Base-by-base conservation (phyloP, 495 filamentous ascomycete genomes). In the Neurospora sp. region DNA sequence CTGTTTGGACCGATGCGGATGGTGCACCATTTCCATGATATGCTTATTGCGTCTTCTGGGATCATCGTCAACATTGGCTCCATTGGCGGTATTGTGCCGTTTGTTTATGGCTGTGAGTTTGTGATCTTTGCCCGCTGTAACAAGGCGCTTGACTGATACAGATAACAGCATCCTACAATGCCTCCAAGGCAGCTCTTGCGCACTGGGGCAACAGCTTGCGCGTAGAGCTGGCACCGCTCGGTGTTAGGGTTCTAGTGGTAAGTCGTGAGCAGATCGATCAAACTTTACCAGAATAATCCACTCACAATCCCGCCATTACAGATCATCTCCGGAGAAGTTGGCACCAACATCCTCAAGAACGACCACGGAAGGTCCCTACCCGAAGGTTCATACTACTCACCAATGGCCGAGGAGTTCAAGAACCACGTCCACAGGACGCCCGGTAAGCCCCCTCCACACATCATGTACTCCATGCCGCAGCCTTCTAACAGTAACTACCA, bases 241-340 rank as follows among this genome's bases (percentile, higher is more conserved):
- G 53, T 3, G 53, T 65, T 7, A 65, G 53, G 1, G 53, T 35
- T 65, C 27, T 65, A 9, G 53, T 65, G 2, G 53, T 65, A 65
- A 35, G 53, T 18, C 7, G 0, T 35, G 0, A 65, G 1, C 22
- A 6, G 0, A 14, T 0, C 27, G 6, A 0, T 18, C 2, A 14
- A 59, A 35, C 3, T 0, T 18, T 35, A 4, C 3, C 14, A 35
- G 27, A 0, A 10, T 37, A 5, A 0, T 4, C 0, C 27, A 0
- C 53, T 65, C 27, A 65, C 27, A 10, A 0, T 65, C 1, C 6
- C 8, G 6, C 14, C 27, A 18, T 65, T 4, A 9, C 27, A 65
- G 53, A 65, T 65, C 14, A 65, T 65, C 12, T 65, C 53, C 27
- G 53, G 53, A 35, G 53, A 65, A 65, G 53, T 65, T 27, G 53